Conservation (phyloP, 768 basidiomycete species). For the Pisolithus microcarpus region DNA sequence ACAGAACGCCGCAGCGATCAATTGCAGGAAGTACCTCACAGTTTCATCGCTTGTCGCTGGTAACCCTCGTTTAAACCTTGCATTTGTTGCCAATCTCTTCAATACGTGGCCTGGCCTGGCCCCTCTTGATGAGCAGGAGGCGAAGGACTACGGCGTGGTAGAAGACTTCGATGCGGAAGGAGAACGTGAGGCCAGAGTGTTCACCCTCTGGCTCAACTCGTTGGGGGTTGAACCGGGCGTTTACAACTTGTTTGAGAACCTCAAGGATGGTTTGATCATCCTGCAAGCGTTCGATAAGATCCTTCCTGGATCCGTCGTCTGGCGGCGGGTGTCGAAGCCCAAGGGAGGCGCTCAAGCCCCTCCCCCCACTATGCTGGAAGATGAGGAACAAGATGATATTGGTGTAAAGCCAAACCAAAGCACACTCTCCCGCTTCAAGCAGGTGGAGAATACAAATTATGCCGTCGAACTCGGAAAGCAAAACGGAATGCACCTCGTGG, state of each 20-base stretch:
- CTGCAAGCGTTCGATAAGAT: constrained; percentile 97
- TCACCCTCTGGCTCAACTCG: constrained; percentile 97
- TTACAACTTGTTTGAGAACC: constrained; percentile 92
- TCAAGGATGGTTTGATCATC: constrained; percentile 87
- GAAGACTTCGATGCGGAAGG: constrained; percentile 99
- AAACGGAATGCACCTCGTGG: constrained; percentile 92
- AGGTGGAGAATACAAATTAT: constrained; percentile 98
- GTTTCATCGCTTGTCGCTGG: constrained; percentile 86
- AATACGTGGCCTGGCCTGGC: constrained; percentile 95
- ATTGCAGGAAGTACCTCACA: constrained; percentile 93
- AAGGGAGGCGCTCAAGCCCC: constrained; percentile 44
- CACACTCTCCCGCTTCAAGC: constrained; percentile 90
- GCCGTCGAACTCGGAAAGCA: constrained; percentile 87
- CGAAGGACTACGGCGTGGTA: constrained; percentile 79
- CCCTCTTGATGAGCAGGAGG: constrained; percentile 90
- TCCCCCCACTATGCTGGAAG: constrained; percentile 28
- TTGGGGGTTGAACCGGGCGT: constrained; percentile 95
- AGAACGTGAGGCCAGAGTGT: constrained; percentile 95
- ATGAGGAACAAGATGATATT: constrained; percentile 70
- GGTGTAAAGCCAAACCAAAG: constrained; percentile 80
- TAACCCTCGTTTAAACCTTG: constrained; percentile 95
- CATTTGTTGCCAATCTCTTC: constrained; percentile 98
- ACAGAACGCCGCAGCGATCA: constrained; percentile 88
- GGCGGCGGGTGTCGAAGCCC: constrained; percentile 95
- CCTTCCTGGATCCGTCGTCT: constrained; percentile 83